Base-by-base conservation (phyloP, 2,329 filamentous ascomycete genomes). In the Pseudopithomyces chartarum region DNA sequence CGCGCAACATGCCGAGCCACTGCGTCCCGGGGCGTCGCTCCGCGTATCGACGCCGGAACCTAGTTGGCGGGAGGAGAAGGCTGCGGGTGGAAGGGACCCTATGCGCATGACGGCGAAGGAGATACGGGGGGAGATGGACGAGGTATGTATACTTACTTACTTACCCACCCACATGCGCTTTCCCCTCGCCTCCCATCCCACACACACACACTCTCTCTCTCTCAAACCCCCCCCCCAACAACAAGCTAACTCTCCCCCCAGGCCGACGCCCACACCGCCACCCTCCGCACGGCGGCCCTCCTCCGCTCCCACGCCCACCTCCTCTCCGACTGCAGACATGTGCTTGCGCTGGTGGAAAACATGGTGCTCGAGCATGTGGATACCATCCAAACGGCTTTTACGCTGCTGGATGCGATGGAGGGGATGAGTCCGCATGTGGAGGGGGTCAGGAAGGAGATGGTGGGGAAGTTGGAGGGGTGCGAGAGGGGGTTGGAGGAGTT, bases 301-400 rank as follows among this genome's bases (percentile, higher is more conserved):
- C 15, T 49, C 19, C 22, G 34, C 22, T 7, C 11, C 34, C 34
- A 40, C 47, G 15, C 40, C 1, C 23, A 23, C 15, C 17, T 40
- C 20, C 13, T 36, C 3, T 10, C 22, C 22, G 34, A 40, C 36
- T 29, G 36, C 23, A 20, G 10, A 15, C 34, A 32, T 15, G 22
- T 50, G 12, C 7, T 50, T 15, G 7, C 13, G 7, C 3, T 23
- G 19, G 44, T 29, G 17, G 26, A 54, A 23, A 12, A 33, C 5
- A 57, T 57, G 44, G 39, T 39, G 10, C 13, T 26, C 0, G 44
- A 50, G 7, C 55, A 58, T 26, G 46, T 58, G 13, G 55, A 58
- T 19, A 51, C 55, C 8, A 54, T 58, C 19, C 45, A 54, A 2
- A 58, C 55, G 19, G 38, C 51, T 2, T 23, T 54, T 2, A 43